Percentiles rank a stretch among this genome's conserved stretches.
phyloP scores from a whole-genome alignment of 2,329 filamentous ascomycete species.

The Plenodomus biglobosus region DNA sequence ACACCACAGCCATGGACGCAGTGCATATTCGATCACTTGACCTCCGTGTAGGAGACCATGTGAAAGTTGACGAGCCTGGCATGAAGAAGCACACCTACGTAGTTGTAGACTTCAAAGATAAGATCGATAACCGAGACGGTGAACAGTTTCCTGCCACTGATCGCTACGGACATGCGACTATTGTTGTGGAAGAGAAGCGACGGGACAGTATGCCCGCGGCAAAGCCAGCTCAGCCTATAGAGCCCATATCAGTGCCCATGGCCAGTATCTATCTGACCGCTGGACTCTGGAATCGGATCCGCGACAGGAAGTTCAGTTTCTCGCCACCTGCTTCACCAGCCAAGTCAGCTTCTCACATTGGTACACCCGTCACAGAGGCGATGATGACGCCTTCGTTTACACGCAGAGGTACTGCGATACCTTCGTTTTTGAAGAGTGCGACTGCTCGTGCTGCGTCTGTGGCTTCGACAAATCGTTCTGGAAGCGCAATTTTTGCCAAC shows the following conservation, averaged over 20 bases:
- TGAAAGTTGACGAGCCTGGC: constrained; percentile 50
- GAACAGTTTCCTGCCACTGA: constrained; percentile 46
- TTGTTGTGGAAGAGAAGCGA: constrained; percentile 46
- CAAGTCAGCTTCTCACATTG: constrained; percentile 22
- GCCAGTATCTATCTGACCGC: constrained; percentile 48
- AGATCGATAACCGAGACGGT: constrained; percentile 21
- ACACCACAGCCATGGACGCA: constrained; percentile 45
- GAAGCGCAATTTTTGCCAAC: constrained; percentile 64
- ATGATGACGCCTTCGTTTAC: constrained; percentile 54
- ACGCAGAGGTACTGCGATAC: constrained; percentile 42
- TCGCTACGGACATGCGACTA: constrained; percentile 44
- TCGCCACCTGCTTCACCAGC: constrained; percentile 18
- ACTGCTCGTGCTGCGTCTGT: constrained; percentile 33
- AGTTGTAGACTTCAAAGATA: constrained; percentile 49
- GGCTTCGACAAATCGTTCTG: constrained; percentile 27
- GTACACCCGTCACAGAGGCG: constrained; percentile 37
- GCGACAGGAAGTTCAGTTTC: constrained; percentile 42
- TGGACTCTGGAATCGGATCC: constrained; percentile 48
- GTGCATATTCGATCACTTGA: constrained; percentile 47
- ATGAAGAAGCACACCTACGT: constrained; percentile 51
- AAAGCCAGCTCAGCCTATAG: constrained; percentile 13
- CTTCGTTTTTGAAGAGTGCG: constrained; percentile 30
- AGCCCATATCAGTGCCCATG: constrained; percentile 45
- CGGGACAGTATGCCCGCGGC: constrained; percentile 41
- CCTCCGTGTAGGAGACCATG: constrained; percentile 48